Evolutionary conservation across 495 filamentous ascomycete species (phyloP), one percentile per base, ranked within the genome.

Genomic region (Immersiella caudata): DNA sequence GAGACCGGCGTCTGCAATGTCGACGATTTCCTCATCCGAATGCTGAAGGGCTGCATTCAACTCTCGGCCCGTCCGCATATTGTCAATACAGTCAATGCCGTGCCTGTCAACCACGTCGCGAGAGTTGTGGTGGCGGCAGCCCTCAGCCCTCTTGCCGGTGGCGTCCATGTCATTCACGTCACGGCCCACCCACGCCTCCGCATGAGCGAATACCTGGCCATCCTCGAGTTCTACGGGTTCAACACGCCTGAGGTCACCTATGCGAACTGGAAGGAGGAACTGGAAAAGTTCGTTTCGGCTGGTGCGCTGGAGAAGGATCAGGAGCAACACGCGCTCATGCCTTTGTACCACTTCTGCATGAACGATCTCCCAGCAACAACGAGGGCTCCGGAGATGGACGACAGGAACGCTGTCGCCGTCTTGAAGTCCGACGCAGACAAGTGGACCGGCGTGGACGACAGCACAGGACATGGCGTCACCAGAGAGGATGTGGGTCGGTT

Each of bases 1-100:
- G 76, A 79, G 55, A 88, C 87, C 16, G 93, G 93, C 20, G 87
- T 89, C 22, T 89, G 87, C 68, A 93, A 90, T 77, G 93, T 90
- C 9, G 94, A 98, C 73, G 94, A 98, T 79, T 98, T 98, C 83
- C 81, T 98, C 24, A 86, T 97, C 62, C 90, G 95, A 57, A 86
- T 97, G 84, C 75, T 90, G 40, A 97, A 97, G 79, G 94, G 93
- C 55, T 96, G 92, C 68, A 85, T 96, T 57, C 95, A 99, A 75
- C 80, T 97, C 0, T 78, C 77, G 0, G 79, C 83, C 26, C 86
- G 90, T 1, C 95, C 95, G 0, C 82, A 86, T 66, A 93, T 99
- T 69, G 74, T 81, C 78, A 99, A 97, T 79, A 94, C 92, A 0
- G 87, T 97, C 73, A 99, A 99, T 79, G 87, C 88, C 74, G 93